Conservation (phyloP, 495 filamentous ascomycete genomes). For the Eremomyces bilateralis region DNA sequence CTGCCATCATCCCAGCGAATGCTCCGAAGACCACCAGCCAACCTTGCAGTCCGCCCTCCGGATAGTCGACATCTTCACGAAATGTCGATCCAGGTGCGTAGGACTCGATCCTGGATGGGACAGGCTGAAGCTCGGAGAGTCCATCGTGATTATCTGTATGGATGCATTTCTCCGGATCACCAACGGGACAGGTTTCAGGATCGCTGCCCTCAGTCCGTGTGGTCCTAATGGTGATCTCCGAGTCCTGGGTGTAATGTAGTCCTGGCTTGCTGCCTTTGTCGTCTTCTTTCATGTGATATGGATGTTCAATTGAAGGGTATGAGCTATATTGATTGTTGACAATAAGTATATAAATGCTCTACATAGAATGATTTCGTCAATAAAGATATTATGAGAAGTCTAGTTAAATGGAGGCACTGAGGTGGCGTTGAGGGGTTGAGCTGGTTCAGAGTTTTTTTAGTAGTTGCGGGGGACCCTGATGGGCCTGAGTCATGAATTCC, state of each 20-base stretch:
- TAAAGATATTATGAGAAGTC: too few relatives aligned
- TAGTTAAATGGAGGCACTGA: too few relatives aligned
- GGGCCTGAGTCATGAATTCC: too few relatives aligned
- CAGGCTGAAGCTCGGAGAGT: background rate
- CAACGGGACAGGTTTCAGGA: background rate
- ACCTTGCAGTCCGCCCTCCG: slow-evolving; percentile 20
- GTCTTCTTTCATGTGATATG: slow-evolving; percentile 13
- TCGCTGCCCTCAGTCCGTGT: background rate
- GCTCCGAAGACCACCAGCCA: slow-evolving; percentile 22
- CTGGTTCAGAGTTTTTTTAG: too few relatives aligned
- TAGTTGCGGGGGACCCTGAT: too few relatives aligned
- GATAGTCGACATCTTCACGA: slow-evolving; percentile 12
- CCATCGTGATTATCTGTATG: background rate
- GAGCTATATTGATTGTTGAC: too few relatives aligned
- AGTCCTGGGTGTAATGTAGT: slow-evolving; percentile 9
- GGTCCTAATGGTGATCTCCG: background rate
- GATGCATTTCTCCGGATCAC: background rate
- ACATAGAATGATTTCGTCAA: too few relatives aligned
- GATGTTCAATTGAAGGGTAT: too few relatives aligned
- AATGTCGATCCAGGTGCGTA: background rate
- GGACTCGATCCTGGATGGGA: background rate
- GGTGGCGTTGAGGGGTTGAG: too few relatives aligned
- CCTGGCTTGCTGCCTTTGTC: slow-evolving; percentile 23
- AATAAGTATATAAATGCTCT: too few relatives aligned
- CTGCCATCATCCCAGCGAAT: slow-evolving; percentile 17